phyloP scores from a whole-genome alignment of 129 eudicot species.

The carrot (Daucus carota) region DH1_v3.0 NC_030382.2:45227501-45228000 shows the following conservation, averaged over 20 bases:
- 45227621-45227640: neutral
- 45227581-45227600: neutral
- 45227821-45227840: constrained; percentile 89
- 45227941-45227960: neutral
- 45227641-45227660: neutral
- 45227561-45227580: neutral
- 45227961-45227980: neutral
- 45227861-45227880: constrained; percentile 75
- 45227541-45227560: neutral
- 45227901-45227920: constrained; percentile 61
- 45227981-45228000: neutral
- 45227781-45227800: constrained; percentile 96
- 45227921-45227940: constrained; percentile 16
- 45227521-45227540: neutral
- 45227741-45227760: neutral
- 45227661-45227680: neutral
- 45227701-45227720: neutral
- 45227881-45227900: constrained; percentile 53
- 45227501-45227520: neutral
- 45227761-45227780: constrained; percentile 12
- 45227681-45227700: neutral
- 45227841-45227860: constrained; percentile 78
- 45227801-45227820: constrained; percentile 77
- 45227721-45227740: neutral
- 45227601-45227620: neutral